Conservation (phyloP, 202 grass and related monocot genomes). For the Carex sylvatica region DNA sequence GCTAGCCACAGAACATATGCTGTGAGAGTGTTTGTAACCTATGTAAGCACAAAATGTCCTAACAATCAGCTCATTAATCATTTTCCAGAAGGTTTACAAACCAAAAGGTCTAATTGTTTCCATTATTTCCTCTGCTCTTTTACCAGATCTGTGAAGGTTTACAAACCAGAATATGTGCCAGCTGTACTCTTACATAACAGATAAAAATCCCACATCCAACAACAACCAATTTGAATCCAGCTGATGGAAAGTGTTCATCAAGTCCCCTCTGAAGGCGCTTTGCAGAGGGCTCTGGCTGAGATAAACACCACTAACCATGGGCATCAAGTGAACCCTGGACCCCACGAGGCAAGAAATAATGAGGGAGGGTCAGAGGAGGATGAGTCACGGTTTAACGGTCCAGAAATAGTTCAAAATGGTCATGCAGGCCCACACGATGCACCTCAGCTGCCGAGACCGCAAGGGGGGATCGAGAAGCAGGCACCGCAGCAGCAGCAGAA, state of each 20-base stretch:
- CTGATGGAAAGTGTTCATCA: slow-evolving; percentile 52
- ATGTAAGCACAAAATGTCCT: neutral
- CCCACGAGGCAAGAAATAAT: slow-evolving; percentile 7
- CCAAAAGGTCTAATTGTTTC: neutral
- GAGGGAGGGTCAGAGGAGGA: slow-evolving; percentile 24
- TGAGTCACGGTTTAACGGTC: slow-evolving; percentile 35
- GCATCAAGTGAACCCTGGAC: slow-evolving; percentile 16
- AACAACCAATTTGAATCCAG: slow-evolving; percentile 34
- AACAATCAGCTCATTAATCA: neutral
- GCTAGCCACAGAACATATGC: neutral
- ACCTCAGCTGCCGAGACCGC: slow-evolving; percentile 12
- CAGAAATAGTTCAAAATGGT: slow-evolving; percentile 22
- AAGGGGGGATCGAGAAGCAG: slow-evolving; percentile 42
- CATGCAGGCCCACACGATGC: neutral
- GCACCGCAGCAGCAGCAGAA: slow-evolving; percentile 32
- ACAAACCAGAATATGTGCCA: slow-evolving; percentile 36
- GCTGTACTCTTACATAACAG: slow-evolving; percentile 10
- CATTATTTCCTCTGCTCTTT: neutral
- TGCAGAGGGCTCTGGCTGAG: slow-evolving; percentile 21
- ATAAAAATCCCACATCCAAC: slow-evolving; percentile 10
- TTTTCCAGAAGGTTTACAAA: neutral
- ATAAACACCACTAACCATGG: slow-evolving; percentile 30
- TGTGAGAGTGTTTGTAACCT: neutral
- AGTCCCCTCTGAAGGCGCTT: slow-evolving; percentile 28
- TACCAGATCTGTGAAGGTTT: neutral